Conservation (phyloP, 805 yeast species). For the Myxozyma neglecta region DNA sequence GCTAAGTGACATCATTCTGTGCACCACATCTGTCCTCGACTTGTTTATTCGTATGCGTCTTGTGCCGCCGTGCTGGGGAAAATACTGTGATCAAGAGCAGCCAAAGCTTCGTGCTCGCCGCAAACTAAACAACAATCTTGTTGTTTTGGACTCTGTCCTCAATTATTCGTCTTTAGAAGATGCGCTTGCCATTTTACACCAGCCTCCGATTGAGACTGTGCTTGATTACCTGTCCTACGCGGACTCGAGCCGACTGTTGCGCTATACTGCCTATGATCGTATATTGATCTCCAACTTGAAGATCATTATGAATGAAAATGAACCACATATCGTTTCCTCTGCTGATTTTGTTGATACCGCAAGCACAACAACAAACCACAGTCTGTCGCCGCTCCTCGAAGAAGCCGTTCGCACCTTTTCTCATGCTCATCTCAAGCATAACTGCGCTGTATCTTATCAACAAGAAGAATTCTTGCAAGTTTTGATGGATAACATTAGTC, state of each 20-base stretch:
- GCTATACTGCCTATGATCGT: background rate
- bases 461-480: background rate
- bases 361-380: background rate
- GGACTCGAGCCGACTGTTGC: background rate
- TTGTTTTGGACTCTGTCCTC: background rate
- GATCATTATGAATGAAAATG: background rate
- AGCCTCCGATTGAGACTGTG: background rate
- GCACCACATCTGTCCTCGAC: conserved; percentile 4
- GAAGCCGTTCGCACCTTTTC: background rate
- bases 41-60: background rate
- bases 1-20: conserved; percentile 1
- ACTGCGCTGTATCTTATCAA: background rate
- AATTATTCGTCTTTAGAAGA: background rate
- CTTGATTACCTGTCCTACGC: background rate
- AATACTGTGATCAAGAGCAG: background rate
- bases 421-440: background rate
- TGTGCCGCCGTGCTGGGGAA: conserved; percentile 10
- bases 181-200: background rate
- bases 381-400: background rate
- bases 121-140: background rate
- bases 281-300: background rate
- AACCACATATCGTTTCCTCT: background rate
- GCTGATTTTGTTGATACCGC: background rate
- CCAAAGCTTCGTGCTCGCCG: background rate
- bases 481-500: background rate